Evolutionary conservation across 805 yeast genomes (phyloP).

Genomic region (Wilhelminamyces savonicus): DNA sequence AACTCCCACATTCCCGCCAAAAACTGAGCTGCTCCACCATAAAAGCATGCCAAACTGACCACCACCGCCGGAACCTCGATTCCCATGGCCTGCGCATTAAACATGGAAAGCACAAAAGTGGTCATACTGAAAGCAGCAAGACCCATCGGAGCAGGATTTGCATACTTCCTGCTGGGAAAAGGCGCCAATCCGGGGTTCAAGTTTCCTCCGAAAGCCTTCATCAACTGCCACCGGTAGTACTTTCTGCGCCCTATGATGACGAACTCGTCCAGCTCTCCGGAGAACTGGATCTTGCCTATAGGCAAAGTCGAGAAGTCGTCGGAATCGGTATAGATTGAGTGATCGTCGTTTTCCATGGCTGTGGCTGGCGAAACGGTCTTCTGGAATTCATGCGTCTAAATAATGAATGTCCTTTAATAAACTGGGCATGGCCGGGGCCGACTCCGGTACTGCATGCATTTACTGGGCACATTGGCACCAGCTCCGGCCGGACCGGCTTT

Average conservation of each 20-base stretch:
- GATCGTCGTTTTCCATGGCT: no score
- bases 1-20: conserved; percentile 15
- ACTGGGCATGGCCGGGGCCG: no score
- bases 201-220: conserved; percentile 15
- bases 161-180: conserved; percentile 7
- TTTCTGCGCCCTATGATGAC: conserved; percentile 9
- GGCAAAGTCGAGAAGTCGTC: conserved; percentile 1
- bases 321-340: conserved; percentile 1
- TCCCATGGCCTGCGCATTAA: conserved; percentile 15
- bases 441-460: no score
- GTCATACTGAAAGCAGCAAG: conserved; percentile 14
- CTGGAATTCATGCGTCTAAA: no score
- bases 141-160: conserved; percentile 15
- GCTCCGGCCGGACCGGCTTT: no score
- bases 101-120: conserved; percentile 13
- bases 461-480: no score
- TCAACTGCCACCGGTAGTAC: conserved; percentile 12
- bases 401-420: no score
- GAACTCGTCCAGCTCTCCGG: conserved; percentile 11
- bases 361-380: no score
- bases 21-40: conserved; percentile 13
- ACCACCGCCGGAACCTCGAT: conserved; percentile 7
- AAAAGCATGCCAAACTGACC: conserved; percentile 12
- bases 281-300: conserved; percentile 5
- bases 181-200: conserved; percentile 13